Evolutionary conservation across 1,139 yeast genomes (phyloP), one percentile per base, ranked within the genome.

Genomic region (Yamadazyma triangularis): DNA sequence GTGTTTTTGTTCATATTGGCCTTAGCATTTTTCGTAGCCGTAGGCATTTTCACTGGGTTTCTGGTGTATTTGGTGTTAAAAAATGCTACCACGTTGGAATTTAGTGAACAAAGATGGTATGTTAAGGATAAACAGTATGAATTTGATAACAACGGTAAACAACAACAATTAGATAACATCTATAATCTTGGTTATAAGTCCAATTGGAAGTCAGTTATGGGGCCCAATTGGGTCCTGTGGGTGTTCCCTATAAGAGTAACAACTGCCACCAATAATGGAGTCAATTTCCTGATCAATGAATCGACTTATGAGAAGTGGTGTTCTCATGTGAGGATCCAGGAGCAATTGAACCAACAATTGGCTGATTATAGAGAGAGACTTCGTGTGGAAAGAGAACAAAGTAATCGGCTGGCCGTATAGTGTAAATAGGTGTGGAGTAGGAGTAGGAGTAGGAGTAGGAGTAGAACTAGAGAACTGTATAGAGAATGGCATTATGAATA

Each of bases 11-110:
- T 76, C 39, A 60, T 86, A 3, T 36, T 86, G 1, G 70, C 85
- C 1, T 46, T 77, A 8, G 75, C 83, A n/a, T 73, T 86, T 48
- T 68, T 70, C n/a, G 40, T 84, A 0, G 73, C 94, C 2, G 67
- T 86, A 10, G 52, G 67, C 0, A 52, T 72, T 0, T 89, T 91
- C 53, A 57, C 77, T 0, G 60, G 55, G 1, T 81, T 82, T 51
- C 74, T 82, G 33, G 36, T 79, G 3, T 86, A 75, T 44, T 68
- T 85, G 43, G 54, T 85, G 9, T 39, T 75, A 12, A 56, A 53
- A 8, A 91, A 91, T 54, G 62, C 65, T 36, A 88, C 97, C 8
- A 91, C 97, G 0, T 71, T 91, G 16, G 99, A 91, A 56, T 64
- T 78, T 31, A 80, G 83, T 58, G 65, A 69, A 27, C 68, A 68